Percentiles rank a stretch among this genome's conserved stretches.
phyloP scores from a whole-genome alignment of 1,139 yeast species.

The Pichia sp. region DNA sequence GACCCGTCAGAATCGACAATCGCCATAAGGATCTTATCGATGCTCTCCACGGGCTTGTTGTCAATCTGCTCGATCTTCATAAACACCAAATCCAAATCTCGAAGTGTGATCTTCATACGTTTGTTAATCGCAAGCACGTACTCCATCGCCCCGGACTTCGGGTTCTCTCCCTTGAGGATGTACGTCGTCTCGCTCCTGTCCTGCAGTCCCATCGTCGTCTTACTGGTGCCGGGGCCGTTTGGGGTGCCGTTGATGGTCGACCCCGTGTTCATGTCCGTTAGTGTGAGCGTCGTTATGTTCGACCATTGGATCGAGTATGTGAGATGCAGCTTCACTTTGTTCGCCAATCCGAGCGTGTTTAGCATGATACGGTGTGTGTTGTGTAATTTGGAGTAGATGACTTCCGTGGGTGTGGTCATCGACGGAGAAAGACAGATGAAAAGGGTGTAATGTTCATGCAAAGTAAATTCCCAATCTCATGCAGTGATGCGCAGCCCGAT shows the following conservation, averaged over 20 bases:
- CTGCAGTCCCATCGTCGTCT: no score
- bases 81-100: constrained; percentile 27
- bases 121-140: constrained; percentile 25
- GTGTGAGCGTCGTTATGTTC: constrained; percentile 6
- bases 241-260: no score
- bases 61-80: constrained; percentile 20
- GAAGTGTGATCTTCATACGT: constrained; percentile 33
- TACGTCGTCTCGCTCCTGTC: background rate
- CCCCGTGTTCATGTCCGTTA: background rate
- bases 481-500: no score
- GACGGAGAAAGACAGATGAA: no score
- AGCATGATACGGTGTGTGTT: background rate
- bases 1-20: constrained; percentile 65
- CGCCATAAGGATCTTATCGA: constrained; percentile 49
- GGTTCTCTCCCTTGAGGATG: constrained; percentile 16
- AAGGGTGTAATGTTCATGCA: no score
- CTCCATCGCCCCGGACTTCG: constrained; percentile 13
- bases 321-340: constrained; percentile 13
- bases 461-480: no score
- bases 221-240: no score
- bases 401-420: no score
- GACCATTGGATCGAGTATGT: constrained; percentile 12
- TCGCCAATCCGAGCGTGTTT: constrained; percentile 13
- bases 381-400: no score
- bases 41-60: constrained; percentile 19